phyloP scores from a whole-genome alignment of 2,329 filamentous ascomycete genomes.

The Macrophomina pseudophaseolina region DNA sequence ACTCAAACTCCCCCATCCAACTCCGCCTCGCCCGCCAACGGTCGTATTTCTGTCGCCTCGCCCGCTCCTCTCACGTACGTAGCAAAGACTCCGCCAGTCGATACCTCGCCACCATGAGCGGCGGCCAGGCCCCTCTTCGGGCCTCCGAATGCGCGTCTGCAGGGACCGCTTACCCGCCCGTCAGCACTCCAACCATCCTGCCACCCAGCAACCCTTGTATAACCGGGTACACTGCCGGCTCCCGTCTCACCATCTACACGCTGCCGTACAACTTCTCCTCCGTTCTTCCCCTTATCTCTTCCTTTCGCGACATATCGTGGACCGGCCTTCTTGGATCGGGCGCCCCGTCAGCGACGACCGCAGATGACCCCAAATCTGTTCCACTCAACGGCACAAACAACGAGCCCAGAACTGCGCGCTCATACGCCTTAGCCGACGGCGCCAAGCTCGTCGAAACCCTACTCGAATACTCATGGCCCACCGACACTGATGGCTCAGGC shows the following conservation, averaged over 20 bases:
- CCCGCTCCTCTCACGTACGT: neutral
- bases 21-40: neutral
- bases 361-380: neutral
- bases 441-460: conserved; percentile 19
- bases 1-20: neutral
- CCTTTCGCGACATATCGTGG: conserved; percentile 20
- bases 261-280: conserved; percentile 13
- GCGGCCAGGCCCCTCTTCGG: conserved; percentile 13
- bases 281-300: conserved; percentile 19
- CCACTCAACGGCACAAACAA: conserved; percentile 19
- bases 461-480: conserved; percentile 30
- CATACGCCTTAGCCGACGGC: conserved; percentile 15
- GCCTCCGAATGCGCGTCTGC: conserved; percentile 13
- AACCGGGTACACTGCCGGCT: neutral
- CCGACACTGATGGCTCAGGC: conserved; percentile 17
- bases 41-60: neutral
- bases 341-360: neutral
- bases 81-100: neutral
- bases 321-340: neutral
- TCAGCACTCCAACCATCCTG: conserved; percentile 10
- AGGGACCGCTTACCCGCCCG: conserved; percentile 18
- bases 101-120: conserved; percentile 3
- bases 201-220: conserved; percentile 17
- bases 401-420: conserved; percentile 17
- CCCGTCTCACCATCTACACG: conserved; percentile 10